Evolutionary conservation across 1,284 basidiomycete genomes (phyloP), one percentile per base, ranked within the genome.

Genomic region (Cryptococcus maquisensis): DNA sequence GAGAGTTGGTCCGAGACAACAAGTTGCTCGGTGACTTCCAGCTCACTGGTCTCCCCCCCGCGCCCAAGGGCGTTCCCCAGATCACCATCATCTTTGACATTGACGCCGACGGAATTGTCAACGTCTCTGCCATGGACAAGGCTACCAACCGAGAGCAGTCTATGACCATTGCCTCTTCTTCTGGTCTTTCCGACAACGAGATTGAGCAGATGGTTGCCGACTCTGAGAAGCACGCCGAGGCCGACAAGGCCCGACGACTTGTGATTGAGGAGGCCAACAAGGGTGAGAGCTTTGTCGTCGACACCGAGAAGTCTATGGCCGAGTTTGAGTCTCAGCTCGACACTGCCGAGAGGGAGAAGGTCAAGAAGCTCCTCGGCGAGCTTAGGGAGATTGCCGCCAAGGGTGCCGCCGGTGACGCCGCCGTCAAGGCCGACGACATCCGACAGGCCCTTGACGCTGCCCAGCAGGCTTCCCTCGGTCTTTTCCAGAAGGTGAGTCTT

Each of bases 1-100:
- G 95, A 82, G 93, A 97, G 78, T 85, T 98, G 42, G 68, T 72
- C 48, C 82, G 88, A 52, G 94, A 98, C 81, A 98, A 98, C 87
- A 98, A 98, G 81, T 79, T 98, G n/a, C 87, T 98, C 63, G 96
- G 95, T 63, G 96, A 97, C 82, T 98, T 98, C 86, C 94, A 97
- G 81, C 87, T 98, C 59, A 89, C 92, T 59, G 94, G 95, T 54
- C 93, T 98, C 61, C 95, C 95, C 42, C 95, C 95, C 40, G 95
- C 94, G 16, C 72, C 94, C 63, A 96, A 97, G 81, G 95, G 95
- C 78, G 87, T 98, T 58, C 95, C 95, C 65, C 95, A 98, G 79
- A 93, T 98, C 66, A 92, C 96, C 78, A 97, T 98, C 77, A 96
- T 92, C 57, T 98, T 98, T 74, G 95, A 98, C 79, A 97, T 98